Evolutionary conservation across 2,329 filamentous ascomycete genomes (phyloP).

Genomic region (Mollisiaceae sp.): DNA sequence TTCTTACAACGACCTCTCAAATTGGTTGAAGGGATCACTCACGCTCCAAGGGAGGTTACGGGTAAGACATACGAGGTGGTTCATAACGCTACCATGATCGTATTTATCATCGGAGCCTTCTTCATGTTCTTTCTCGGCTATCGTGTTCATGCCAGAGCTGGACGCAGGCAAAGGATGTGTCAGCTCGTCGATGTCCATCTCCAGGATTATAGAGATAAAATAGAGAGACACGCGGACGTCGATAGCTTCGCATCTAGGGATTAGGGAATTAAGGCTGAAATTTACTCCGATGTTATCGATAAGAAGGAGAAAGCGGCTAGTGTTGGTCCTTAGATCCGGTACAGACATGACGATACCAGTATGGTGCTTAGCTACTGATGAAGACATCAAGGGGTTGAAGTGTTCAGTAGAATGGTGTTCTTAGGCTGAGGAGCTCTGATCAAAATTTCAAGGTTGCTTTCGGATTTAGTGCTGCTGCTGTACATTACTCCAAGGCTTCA

Average conservation of each 20-base stretch:
- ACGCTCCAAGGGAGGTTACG: no score
- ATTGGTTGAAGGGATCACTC: no score
- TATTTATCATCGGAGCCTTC: background rate
- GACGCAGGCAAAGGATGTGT: background rate
- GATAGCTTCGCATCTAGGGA: background rate
- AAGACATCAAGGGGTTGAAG: background rate
- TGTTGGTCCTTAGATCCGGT: background rate
- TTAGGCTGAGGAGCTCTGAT: background rate
- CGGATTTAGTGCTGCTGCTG: background rate
- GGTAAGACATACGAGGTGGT: no score
- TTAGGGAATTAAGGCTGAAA: background rate
- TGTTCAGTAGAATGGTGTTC: background rate
- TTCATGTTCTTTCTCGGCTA: background rate
- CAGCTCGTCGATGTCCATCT: background rate
- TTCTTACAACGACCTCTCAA: no score
- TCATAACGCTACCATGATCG: background rate
- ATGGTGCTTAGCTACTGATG: background rate
- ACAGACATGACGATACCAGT: background rate
- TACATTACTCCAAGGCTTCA: background rate
- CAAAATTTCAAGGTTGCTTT: background rate
- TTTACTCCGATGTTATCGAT: background rate
- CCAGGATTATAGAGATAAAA: background rate
- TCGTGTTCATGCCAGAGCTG: background rate
- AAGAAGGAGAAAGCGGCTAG: background rate
- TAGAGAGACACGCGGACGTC: background rate